phyloP scores from a whole-genome alignment of 495 filamentous ascomycete species.

The Arthonia radiata region DNA sequence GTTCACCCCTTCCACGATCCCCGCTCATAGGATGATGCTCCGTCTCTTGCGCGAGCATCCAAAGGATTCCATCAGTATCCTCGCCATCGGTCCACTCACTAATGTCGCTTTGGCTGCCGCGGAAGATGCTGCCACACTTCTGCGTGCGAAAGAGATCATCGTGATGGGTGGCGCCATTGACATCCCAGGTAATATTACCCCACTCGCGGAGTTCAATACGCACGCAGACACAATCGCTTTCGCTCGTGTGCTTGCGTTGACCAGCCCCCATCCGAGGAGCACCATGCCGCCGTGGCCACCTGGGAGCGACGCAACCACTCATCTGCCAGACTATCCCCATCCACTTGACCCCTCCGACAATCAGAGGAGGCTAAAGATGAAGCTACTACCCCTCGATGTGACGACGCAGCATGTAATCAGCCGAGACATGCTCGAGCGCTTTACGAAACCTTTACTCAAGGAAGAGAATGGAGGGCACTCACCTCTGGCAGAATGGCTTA shows the following conservation, averaged over 20 bases:
- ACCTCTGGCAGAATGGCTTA: constrained; percentile 63
- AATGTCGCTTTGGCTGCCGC: constrained; percentile 76
- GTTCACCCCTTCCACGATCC: constrained; percentile 47
- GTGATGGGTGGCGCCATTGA: constrained; percentile 92
- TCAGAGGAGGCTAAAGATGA: constrained; percentile 42
- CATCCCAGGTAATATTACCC: constrained; percentile 55
- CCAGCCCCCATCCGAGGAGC: constrained; percentile 43
- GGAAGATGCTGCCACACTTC: constrained; percentile 62
- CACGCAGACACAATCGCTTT: constrained; percentile 65
- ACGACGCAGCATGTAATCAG: constrained; percentile 50
- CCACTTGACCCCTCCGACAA: constrained; percentile 42
- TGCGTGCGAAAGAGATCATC: constrained; percentile 68
- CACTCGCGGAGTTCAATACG: constrained; percentile 62
- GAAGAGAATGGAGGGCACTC: constrained; percentile 28
- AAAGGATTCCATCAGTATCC: constrained; percentile 60
- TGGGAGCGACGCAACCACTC: constrained; percentile 8
- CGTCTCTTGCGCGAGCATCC: constrained; percentile 53
- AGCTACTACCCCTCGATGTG: constrained; percentile 71
- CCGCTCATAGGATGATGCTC: constrained; percentile 68
- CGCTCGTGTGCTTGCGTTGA: constrained; percentile 72
- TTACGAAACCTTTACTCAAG: constrained; percentile 23
- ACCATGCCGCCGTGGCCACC: constrained; percentile 38
- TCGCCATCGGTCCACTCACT: constrained; percentile 74
- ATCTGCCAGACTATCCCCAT: constrained; percentile 27
- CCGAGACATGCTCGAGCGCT: constrained; percentile 33